These are phyloP conservation scores for Sporobolomyces roseus DNA, from an alignment of 768 basidiomycete species.

Conservation along the genomic window DNA sequence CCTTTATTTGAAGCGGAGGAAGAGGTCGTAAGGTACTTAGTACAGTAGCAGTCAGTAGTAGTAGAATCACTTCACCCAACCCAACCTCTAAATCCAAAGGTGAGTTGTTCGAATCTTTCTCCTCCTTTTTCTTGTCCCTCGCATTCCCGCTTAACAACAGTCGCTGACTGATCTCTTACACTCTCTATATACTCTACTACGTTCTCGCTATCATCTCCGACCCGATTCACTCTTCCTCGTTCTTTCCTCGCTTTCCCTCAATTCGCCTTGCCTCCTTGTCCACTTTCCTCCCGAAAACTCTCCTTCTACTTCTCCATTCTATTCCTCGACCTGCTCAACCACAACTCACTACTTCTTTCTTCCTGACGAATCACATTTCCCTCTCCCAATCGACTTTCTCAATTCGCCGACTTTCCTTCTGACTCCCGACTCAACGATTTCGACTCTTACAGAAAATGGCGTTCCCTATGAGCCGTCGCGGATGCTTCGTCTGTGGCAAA, in stretches of 20 bases:
- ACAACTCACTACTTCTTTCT: background rate
- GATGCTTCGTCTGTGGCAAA: constrained; percentile 38
- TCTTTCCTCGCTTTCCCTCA: background rate
- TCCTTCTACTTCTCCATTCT: background rate
- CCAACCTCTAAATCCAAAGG: too few species aligned
- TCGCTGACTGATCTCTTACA: too few species aligned
- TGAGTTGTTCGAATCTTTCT: background rate
- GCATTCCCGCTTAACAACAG: too few species aligned
- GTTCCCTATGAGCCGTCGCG: constrained; percentile 28
- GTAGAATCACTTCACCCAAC: too few species aligned
- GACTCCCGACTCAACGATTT: background rate
- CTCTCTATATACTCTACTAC: too few species aligned
- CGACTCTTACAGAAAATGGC: constrained; percentile 18
- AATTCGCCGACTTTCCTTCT: background rate
- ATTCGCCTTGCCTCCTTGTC: too few species aligned
- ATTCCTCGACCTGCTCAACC: background rate
- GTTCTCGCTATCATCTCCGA: background rate
- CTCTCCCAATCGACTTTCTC: background rate
- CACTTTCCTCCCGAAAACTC: background rate
- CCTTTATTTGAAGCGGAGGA: constrained; percentile 5
- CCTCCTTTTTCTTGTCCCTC: too few species aligned
- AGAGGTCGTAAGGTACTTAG: background rate
- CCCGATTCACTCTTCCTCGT: background rate
- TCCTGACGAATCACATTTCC: too few species aligned
- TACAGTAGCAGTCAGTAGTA: constrained; percentile 4